Evolutionary conservation across 2,329 filamentous ascomycete species (phyloP).

Genomic region (Berkeleyomyces basicola): DNA sequence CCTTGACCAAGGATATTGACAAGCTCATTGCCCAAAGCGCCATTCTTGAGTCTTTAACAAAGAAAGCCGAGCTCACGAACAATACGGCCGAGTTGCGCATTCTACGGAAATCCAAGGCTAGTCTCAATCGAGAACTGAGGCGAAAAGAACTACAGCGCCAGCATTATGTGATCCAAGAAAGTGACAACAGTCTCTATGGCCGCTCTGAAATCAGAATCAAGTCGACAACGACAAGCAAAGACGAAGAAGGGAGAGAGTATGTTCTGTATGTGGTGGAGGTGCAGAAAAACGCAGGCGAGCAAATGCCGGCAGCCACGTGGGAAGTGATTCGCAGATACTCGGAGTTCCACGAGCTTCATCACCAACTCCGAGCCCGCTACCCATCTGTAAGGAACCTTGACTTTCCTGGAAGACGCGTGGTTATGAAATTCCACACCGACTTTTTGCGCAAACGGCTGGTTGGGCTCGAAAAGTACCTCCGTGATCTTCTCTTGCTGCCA

Average conservation of each 20-base stretch:
- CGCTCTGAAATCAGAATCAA: conserved; percentile 81
- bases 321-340: conserved; percentile 83
- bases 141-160: conserved; percentile 91
- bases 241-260: conserved; percentile 85
- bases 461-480: conserved; percentile 72
- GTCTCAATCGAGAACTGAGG: conserved; percentile 77
- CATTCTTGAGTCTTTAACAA: conserved; percentile 76
- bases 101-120: conserved; percentile 81
- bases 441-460: conserved; percentile 78
- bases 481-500: conserved; percentile 66
- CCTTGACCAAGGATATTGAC: conserved; percentile 79
- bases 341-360: conserved; percentile 91
- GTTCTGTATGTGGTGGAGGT: conserved; percentile 91
- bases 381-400: conserved; percentile 78
- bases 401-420: conserved; percentile 78
- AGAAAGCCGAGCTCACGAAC: conserved; percentile 92
- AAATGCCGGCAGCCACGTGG: conserved; percentile 95
- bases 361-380: conserved; percentile 69
- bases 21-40: conserved; percentile 74
- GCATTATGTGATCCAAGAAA: conserved; percentile 94
- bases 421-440: conserved; percentile 93
- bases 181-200: conserved; percentile 90
- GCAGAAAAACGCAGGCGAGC: conserved; percentile 73
- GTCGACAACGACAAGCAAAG: conserved; percentile 78
- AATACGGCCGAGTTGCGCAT: conserved; percentile 89